A percentile compares a stretch with the other conserved stretches of the same genome.
phyloP scores from a whole-genome alignment of 2,329 filamentous ascomycete species.

The Eutypa lata region DNA sequence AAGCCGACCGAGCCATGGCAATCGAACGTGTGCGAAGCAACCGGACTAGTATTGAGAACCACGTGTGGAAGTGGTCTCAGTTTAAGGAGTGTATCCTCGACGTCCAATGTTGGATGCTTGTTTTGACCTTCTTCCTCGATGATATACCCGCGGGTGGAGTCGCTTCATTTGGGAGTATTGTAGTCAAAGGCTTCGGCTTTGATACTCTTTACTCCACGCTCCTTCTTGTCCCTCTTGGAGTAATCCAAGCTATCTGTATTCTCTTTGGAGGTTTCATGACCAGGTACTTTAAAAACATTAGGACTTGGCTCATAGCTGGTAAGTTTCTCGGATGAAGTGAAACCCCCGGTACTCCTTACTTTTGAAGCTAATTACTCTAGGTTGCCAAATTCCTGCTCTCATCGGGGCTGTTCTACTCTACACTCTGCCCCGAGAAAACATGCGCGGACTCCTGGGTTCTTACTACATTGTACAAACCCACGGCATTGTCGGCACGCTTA shows the following conservation, averaged over 20 bases:
- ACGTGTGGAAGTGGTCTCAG: constrained; percentile 43
- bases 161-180: constrained; percentile 18
- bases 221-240: constrained; percentile 23
- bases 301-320: constrained; percentile 15
- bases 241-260: constrained; percentile 24
- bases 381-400: constrained; percentile 14
- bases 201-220: constrained; percentile 21
- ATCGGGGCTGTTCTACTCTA: constrained; percentile 19
- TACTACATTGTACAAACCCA: constrained; percentile 7
- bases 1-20: constrained; percentile 53
- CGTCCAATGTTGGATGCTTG: constrained; percentile 58
- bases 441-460: not conserved
- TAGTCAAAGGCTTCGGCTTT: constrained; percentile 31
- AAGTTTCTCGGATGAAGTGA: not conserved
- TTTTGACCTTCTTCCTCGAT: constrained; percentile 44
- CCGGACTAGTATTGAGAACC: constrained; percentile 50
- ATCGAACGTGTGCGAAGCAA: constrained; percentile 50
- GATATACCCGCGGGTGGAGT: constrained; percentile 13
- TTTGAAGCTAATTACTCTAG: constrained; percentile 5
- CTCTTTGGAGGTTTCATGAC: constrained; percentile 23
- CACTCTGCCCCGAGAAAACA: constrained; percentile 13
- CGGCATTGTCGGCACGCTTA: constrained; percentile 15
- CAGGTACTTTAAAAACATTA: constrained; percentile 17
- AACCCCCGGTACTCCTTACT: not conserved
- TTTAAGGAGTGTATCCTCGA: constrained; percentile 46